A percentile compares a stretch with the other conserved stretches of the same genome.
Evolutionary conservation across 257 asterid species (phyloP).

Genomic region (Primulina huaijiensis): DNA sequence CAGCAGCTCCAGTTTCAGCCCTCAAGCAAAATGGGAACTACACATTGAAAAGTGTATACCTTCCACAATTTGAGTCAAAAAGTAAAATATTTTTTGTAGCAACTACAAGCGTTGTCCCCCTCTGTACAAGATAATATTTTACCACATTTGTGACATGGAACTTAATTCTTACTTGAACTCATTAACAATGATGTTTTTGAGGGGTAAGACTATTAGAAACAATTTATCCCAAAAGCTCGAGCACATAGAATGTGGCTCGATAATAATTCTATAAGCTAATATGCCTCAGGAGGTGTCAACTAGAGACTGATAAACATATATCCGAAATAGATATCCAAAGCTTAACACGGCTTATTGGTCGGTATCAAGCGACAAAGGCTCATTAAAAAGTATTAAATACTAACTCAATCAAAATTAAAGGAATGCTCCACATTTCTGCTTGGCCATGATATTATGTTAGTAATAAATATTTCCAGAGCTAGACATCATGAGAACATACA

Average conservation of each 20-base stretch:
- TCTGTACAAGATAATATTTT: constrained; percentile 6
- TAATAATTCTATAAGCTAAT: background rate
- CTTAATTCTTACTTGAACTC: background rate
- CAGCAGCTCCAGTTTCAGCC: constrained; percentile 23
- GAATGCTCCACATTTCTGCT: background rate
- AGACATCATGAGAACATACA: background rate
- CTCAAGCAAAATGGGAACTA: constrained; percentile 18
- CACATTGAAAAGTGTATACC: background rate
- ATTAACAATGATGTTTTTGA: background rate
- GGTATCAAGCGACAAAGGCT: background rate
- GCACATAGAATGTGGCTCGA: background rate
- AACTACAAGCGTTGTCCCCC: background rate
- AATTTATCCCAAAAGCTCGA: background rate
- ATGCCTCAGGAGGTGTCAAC: background rate
- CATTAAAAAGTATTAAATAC: background rate
- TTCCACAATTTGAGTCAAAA: constrained; percentile 14
- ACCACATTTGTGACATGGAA: constrained; percentile 14
- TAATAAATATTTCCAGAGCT: background rate
- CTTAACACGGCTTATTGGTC: background rate
- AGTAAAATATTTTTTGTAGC: background rate
- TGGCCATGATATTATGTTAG: background rate
- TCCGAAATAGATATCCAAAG: background rate
- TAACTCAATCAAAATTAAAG: too few species aligned
- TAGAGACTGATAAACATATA: background rate
- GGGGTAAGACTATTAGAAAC: background rate